Evolutionary conservation across 306 rosid genomes (phyloP), one percentile per base, ranked within the genome.

Genomic region (Betula pendula): DNA sequence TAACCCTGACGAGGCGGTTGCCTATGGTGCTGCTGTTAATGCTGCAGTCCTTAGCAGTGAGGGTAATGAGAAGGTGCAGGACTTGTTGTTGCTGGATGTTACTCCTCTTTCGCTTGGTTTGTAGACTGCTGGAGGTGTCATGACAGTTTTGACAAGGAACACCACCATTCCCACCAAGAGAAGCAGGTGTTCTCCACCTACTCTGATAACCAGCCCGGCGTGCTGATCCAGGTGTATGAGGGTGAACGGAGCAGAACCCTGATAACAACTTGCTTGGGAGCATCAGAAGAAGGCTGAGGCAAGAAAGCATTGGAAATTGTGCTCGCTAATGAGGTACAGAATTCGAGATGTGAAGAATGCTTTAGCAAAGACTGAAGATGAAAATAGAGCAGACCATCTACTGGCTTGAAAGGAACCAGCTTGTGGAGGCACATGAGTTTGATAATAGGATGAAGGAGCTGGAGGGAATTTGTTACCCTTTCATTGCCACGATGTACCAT

Each of bases 181-280:
- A 6, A 22, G 53, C 7, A 13, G 45, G 81, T 77, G 6, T 80
- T 87, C 22, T 80, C 87, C 1, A 83, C 88, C 66, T 68, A 81
- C 58, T 71, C 81, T 0, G 88, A 85, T 60, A 81, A 88, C n/a
- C 88, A 83, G 35, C 80, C 83, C 0, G 88, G 86, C 27, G 89
- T 79, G 20, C 22, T 74, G 76, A 85, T 85, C 6, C 45, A 1
- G 14, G 14, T 62, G 9, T 62, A 33, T 0, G 24, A 62, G 69
- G 69, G 69, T 2, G 68, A 62, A 16, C 1, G n/a, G 6, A 8
- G 12, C 4, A 31, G 44, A 15, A 83, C 82, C 24, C 82, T 25
- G 89, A 85, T 7, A 88, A 88, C 79, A 85, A 79, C 48, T 63
- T 83, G 76, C 62, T 88, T 0, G n/a, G n/a, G n/a, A n/a, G n/a